Evolutionary conservation across 495 filamentous ascomycete genomes (phyloP).

Genomic region (Penicillium maclennaniae): DNA sequence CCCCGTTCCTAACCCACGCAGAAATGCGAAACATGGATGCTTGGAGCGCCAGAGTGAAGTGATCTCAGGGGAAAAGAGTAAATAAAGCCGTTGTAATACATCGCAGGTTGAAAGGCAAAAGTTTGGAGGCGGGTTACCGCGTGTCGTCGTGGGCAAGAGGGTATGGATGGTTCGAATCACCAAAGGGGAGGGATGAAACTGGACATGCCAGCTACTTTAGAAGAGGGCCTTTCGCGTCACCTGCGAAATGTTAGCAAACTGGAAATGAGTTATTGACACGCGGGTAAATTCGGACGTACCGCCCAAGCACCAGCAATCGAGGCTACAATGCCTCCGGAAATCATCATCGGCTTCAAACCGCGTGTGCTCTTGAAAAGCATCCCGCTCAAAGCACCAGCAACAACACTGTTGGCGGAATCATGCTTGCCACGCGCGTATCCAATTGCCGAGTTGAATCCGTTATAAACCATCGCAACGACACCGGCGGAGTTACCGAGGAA

Average conservation of each 20-base stretch:
- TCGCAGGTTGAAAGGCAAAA: slow-evolving; percentile 30
- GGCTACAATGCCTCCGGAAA: slow-evolving; percentile 83
- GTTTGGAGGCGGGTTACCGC: slow-evolving; percentile 25
- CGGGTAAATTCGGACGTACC: slow-evolving; percentile 50
- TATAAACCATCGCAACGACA: slow-evolving; percentile 92
- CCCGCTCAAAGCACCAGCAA: slow-evolving; percentile 79
- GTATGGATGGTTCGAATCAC: slow-evolving; percentile 27
- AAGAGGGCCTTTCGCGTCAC: slow-evolving; percentile 56
- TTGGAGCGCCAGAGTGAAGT: slow-evolving; percentile 51
- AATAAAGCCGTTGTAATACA: slow-evolving; percentile 45
- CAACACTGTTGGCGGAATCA: slow-evolving; percentile 81
- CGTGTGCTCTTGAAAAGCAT: slow-evolving; percentile 95
- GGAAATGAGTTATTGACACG: neutral
- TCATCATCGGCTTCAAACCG: slow-evolving; percentile 85
- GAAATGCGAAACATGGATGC: slow-evolving; percentile 45
- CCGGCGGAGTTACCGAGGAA: slow-evolving; percentile 95
- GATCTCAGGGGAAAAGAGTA: slow-evolving; percentile 30
- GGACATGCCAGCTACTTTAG: slow-evolving; percentile 29
- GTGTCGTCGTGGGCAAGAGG: slow-evolving; percentile 29
- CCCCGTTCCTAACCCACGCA: slow-evolving; percentile 44
- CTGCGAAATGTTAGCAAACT: slow-evolving; percentile 40
- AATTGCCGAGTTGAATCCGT: slow-evolving; percentile 86
- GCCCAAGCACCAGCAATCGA: slow-evolving; percentile 82
- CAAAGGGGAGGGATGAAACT: slow-evolving; percentile 16
- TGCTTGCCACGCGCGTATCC: slow-evolving; percentile 85